phyloP scores from a whole-genome alignment of 441 rosid species.

The Aquilaria agallochum region DNA sequence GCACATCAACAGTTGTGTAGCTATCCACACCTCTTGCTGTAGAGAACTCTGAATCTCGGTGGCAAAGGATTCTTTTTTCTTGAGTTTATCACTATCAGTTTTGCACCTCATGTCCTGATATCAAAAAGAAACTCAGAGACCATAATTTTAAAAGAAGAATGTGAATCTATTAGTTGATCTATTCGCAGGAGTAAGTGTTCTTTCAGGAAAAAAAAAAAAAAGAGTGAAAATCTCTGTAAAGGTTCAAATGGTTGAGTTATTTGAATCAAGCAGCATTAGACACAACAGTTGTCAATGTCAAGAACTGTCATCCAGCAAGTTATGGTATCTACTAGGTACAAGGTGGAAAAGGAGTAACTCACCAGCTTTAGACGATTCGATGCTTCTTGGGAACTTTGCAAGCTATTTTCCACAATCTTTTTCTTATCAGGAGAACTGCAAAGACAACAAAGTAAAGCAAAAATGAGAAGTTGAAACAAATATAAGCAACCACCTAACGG shows the following conservation, averaged over 20 bases:
- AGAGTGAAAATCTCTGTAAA: too few species aligned
- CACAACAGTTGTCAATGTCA: too few species aligned
- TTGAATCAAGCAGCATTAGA: too few species aligned
- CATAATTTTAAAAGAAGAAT: background rate
- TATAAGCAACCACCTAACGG: conserved; percentile 21
- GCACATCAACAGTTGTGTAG: conserved; percentile 1
- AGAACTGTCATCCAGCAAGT: too few species aligned
- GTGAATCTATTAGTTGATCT: background rate
- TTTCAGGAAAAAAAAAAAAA: background rate
- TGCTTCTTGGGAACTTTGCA: conserved; percentile 37
- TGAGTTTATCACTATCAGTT: conserved; percentile 32
- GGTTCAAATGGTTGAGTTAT: too few species aligned
- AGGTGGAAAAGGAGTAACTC: conserved; percentile 21
- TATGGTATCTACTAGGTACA: conserved; percentile 1
- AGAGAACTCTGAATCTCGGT: conserved; percentile 46
- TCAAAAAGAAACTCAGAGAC: conserved; percentile 20
- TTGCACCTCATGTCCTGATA: conserved; percentile 48
- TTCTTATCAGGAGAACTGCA: conserved; percentile 76
- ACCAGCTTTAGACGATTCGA: conserved; percentile 63
- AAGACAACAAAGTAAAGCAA: conserved; percentile 24
- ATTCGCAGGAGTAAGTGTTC: background rate
- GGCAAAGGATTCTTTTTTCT: conserved; percentile 35
- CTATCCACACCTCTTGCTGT: conserved; percentile 68
- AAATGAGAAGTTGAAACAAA: conserved; percentile 17
- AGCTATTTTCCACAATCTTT: conserved; percentile 39